These are phyloP conservation scores for Chaetomium strumarium DNA, from an alignment of 2,329 filamentous ascomycete genomes.

Conservation along the genomic window DNA sequence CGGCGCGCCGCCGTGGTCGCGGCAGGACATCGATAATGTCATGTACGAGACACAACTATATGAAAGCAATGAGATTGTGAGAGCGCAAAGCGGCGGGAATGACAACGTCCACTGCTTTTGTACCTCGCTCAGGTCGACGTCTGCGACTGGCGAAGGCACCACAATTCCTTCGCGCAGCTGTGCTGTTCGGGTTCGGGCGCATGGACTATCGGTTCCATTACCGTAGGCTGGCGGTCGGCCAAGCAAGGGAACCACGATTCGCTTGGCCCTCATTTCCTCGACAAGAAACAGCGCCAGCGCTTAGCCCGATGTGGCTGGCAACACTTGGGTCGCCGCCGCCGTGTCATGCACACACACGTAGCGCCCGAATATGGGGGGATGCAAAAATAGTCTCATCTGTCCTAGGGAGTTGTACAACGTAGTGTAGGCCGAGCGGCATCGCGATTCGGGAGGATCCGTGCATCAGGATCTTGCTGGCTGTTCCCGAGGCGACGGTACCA, in stretches of 20 bases:
- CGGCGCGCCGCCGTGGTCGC: neutral
- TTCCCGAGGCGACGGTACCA: neutral
- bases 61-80: too few relatives aligned
- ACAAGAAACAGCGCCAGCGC: neutral
- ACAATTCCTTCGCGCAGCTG: neutral
- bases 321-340: neutral
- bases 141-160: too few relatives aligned
- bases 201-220: neutral
- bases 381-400: conserved; percentile 13
- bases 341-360: conserved; percentile 3
- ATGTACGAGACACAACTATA: too few relatives aligned
- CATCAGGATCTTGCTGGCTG: neutral
- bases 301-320: neutral
- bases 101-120: too few relatives aligned
- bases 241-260: neutral
- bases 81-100: too few relatives aligned
- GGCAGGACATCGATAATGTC: too few relatives aligned
- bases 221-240: neutral
- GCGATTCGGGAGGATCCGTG: neutral
- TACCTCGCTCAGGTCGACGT: too few relatives aligned
- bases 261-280: neutral
- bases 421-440: neutral
- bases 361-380: neutral
- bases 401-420: too few relatives aligned
- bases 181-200: neutral